Conservation (phyloP, 2,329 filamentous ascomycete species). For the Phyllachora maydis region DNA sequence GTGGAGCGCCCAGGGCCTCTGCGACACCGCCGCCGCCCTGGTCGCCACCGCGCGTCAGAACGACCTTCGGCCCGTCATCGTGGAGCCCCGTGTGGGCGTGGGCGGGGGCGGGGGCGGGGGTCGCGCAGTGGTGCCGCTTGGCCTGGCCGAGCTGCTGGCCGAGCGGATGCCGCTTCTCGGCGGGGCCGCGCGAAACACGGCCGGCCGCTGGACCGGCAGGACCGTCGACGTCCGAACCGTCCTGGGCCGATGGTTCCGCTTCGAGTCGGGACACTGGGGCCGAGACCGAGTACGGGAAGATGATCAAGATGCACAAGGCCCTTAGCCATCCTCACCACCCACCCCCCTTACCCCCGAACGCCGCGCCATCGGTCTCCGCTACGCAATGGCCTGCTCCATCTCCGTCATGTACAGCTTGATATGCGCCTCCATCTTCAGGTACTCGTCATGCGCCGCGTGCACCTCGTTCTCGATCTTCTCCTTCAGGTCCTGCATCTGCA, state of each 20-base stretch:
- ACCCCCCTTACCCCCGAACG: constrained; percentile 3
- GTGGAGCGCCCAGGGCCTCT: constrained; percentile 56
- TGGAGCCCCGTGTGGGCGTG: too few relatives aligned
- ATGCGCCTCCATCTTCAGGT: constrained; percentile 92
- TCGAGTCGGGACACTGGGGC: constrained; percentile 17
- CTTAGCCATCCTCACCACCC: constrained; percentile 2
- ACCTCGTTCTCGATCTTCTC: constrained; percentile 95
- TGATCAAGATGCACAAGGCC: constrained; percentile 1
- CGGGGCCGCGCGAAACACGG: constrained; percentile 19
- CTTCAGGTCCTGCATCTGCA: constrained; percentile 87
- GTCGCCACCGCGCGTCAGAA: constrained; percentile 35
- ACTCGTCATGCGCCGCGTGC: constrained; percentile 77
- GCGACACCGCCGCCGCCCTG: constrained; percentile 36
- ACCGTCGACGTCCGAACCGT: constrained; percentile 35
- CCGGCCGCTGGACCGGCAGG: constrained; percentile 30
- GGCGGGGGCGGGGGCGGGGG: constrained; percentile 10
- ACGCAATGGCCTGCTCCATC: constrained; percentile 89
- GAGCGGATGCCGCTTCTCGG: constrained; percentile 41
- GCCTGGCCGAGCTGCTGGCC: constrained; percentile 18
- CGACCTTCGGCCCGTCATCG: constrained; percentile 20
- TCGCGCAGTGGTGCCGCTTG: constrained; percentile 6
- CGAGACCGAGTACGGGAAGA: neutral
- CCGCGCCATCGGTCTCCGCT: too few relatives aligned
- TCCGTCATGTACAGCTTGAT: constrained; percentile 96
- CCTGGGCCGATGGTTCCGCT: constrained; percentile 44